Base-by-base conservation (phyloP, 2,329 filamentous ascomycete genomes). In the Neospermospora avenae region DNA sequence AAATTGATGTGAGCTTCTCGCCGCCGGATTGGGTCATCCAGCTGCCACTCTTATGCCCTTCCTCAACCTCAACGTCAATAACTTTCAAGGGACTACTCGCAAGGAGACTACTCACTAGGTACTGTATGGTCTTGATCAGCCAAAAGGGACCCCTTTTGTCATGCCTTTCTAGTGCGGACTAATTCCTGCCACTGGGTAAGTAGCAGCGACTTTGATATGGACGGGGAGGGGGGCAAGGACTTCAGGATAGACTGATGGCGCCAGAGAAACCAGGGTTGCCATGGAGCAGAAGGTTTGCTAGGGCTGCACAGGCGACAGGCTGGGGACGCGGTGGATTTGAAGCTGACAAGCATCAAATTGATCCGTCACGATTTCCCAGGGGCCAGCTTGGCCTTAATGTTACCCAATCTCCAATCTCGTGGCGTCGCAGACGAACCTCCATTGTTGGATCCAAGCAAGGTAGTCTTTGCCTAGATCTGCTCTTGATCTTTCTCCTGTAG, bases 301-400 rank as follows among this genome's bases (percentile, higher is more conserved):
- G 68, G 67, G 66, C 67, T 70, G 65, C 63, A 64, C 59, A 61
- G 59, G 58, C 65, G 65, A 31, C 28, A 6, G 28, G 28, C 28
- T 31, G 28, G 2, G 28, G 63, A 59, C 31, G 34, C n/a, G 34
- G 48, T 28, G 49, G 45, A 55, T 52, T 46, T 65, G 55, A 62
- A 65, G 67, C 63, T 69, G 67, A 70, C 68, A 66, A 65, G 68
- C 68, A 68, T 70, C 63, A 60, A 66, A 65, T 63, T 67, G 64
- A 63, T 63, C 63, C 67, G 62, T 63, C 61, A 61, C 62, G 62
- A 63, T 57, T 58, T 57, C 51, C 63, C 64, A 65, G 62, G 64
- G 65, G 41, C 54, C 51, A 59, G 60, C 55, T 62, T 59, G 60
- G 54, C 65, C 39, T 63, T 55, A 58, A 63, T 63, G 55, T 65